Evolutionary conservation across 306 rosid genomes (phyloP).

Genomic region (Sesbania bispinosa): DNA sequence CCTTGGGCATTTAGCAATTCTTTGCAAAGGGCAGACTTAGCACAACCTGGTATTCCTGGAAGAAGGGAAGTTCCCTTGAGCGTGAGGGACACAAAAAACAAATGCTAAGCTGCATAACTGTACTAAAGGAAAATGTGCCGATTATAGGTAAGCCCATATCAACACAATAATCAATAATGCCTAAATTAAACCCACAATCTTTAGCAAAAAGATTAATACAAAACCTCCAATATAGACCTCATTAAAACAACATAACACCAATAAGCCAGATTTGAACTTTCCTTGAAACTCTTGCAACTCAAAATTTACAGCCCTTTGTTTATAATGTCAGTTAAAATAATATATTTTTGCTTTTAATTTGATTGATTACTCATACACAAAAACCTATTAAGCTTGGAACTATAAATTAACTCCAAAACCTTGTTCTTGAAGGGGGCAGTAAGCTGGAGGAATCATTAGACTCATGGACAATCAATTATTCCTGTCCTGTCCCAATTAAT

Average conservation of each 20-base stretch:
- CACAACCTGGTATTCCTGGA: slow-evolving; percentile 91
- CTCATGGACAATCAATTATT: neutral
- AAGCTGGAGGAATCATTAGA: neutral
- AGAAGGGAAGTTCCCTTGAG: slow-evolving; percentile 15
- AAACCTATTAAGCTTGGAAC: slow-evolving; percentile 13
- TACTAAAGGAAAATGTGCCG: neutral
- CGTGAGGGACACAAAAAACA: neutral
- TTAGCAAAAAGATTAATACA: slow-evolving; percentile 10
- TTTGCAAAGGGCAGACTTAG: slow-evolving; percentile 93
- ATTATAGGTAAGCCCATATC: neutral
- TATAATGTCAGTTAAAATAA: neutral
- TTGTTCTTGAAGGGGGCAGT: slow-evolving; percentile 3
- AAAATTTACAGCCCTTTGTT: neutral
- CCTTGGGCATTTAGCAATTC: slow-evolving; percentile 69
- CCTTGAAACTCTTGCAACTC: slow-evolving; percentile 15
- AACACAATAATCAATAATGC: neutral
- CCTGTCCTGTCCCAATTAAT: neutral
- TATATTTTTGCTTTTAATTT: slow-evolving; percentile 1
- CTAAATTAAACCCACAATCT: slow-evolving; percentile 14
- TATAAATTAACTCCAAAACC: neutral
- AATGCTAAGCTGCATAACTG: neutral
- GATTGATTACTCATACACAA: neutral
- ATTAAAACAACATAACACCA: neutral
- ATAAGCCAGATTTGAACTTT: neutral
- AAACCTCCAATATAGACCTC: neutral